These are phyloP conservation scores for Candida dajiaensis DNA, from an alignment of 805 yeast genomes.

Conservation along the genomic window DNA sequence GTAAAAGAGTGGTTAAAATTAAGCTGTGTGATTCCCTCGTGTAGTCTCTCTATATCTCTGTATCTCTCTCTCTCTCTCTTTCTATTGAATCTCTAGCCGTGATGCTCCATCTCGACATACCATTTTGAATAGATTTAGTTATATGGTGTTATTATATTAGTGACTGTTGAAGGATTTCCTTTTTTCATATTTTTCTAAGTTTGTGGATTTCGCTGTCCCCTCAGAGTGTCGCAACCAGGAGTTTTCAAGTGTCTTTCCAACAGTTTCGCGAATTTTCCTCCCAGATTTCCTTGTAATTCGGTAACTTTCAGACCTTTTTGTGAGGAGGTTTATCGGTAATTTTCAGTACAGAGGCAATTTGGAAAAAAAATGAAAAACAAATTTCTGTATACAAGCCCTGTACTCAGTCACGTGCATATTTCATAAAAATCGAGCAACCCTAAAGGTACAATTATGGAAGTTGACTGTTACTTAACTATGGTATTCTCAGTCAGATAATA, in stretches of 20 bases:
- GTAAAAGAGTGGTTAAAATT: neutral
- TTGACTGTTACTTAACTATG: too few species aligned
- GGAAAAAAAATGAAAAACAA: too few species aligned
- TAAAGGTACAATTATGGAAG: too few species aligned
- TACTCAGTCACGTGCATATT: neutral
- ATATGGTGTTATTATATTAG: conserved; percentile 1
- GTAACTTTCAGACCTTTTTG: neutral
- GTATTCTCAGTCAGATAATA: too few species aligned
- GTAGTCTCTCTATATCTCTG: neutral
- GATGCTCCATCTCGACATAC: conserved; percentile 30
- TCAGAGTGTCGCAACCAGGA: neutral
- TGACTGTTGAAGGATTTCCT: conserved; percentile 8
- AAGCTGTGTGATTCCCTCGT: neutral
- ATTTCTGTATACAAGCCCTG: neutral
- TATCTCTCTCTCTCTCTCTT: neutral
- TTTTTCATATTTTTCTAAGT: conserved; percentile 6
- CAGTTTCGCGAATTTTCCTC: neutral
- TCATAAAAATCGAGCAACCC: too few species aligned
- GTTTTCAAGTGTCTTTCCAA: neutral
- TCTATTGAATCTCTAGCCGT: neutral
- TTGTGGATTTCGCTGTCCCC: neutral
- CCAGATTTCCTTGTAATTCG: neutral
- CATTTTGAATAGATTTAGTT: conserved; percentile 34
- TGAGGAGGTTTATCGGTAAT: neutral
- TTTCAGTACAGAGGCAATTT: neutral